A percentile compares a stretch with the other conserved stretches of the same genome.
Evolutionary conservation across 352 stramenopile species (phyloP).

Genomic region (Pythium dissimile): DNA sequence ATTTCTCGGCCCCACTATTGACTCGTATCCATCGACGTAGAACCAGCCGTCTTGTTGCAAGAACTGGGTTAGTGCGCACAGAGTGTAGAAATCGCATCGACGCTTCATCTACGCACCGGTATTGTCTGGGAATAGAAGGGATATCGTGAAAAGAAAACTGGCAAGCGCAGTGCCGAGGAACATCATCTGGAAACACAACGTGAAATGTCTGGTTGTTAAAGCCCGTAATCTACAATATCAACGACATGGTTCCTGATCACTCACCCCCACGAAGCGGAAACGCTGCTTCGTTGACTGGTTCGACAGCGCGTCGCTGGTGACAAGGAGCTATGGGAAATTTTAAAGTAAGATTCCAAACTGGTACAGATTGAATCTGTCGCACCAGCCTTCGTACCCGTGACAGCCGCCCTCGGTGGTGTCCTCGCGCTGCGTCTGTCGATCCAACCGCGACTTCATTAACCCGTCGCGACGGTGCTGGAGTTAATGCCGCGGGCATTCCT

Average conservation of each 20-base stretch:
- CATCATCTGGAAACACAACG: constrained; percentile 8
- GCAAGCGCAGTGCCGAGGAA: constrained; percentile 8
- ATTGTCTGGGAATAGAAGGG: constrained; percentile 15
- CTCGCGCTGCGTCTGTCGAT: not conserved
- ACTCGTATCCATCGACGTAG: constrained; percentile 35
- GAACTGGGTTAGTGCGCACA: not conserved
- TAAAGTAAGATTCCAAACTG: not conserved
- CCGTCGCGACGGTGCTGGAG: not conserved
- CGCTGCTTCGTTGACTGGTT: constrained; percentile 31
- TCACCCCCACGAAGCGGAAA: constrained; percentile 38
- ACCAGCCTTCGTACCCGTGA: constrained; percentile 21
- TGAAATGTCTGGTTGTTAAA: too few species aligned
- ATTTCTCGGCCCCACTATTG: constrained; percentile 19
- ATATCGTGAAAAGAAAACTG: constrained; percentile 11
- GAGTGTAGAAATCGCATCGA: too few species aligned
- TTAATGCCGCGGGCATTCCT: constrained; percentile 28
- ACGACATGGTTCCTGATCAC: not conserved
- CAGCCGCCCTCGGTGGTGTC: constrained; percentile 8
- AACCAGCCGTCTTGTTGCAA: constrained; percentile 45
- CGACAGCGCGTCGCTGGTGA: constrained; percentile 35
- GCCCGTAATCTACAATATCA: not conserved
- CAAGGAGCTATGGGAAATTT: constrained; percentile 20
- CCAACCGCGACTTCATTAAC: constrained; percentile 10
- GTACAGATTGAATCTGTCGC: not conserved
- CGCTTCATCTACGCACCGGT: not conserved